A percentile compares a stretch with the other conserved stretches of the same genome.
Conservation (phyloP, 768 basidiomycete species). For the Amanita polypyramis region DNA sequence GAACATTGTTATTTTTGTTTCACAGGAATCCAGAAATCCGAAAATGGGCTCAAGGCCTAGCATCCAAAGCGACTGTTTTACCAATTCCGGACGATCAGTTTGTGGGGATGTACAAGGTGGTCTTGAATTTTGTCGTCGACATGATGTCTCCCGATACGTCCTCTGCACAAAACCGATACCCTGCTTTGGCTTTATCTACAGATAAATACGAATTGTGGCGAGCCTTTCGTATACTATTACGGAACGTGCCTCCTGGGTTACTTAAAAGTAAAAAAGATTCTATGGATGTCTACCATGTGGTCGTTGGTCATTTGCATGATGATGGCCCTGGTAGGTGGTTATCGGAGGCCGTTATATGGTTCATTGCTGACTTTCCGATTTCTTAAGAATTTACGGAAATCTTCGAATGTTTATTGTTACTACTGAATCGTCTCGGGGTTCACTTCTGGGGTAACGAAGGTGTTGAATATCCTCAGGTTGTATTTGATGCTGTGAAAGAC, state of each 20-base stretch:
- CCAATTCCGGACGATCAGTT: constrained; percentile 44
- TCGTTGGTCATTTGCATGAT: constrained; percentile 53
- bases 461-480: constrained; percentile 62
- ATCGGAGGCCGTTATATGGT: constrained; percentile 9
- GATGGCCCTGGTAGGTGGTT: constrained; percentile 40
- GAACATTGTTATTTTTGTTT: constrained; percentile 48
- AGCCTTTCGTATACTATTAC: constrained; percentile 31
- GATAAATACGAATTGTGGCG: constrained; percentile 45
- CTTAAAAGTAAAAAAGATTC: constrained; percentile 22
- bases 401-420: constrained; percentile 45
- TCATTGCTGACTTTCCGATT: constrained; percentile 1
- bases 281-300: constrained; percentile 38
- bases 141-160: constrained; percentile 15
- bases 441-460: constrained; percentile 64
- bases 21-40: constrained; percentile 39
- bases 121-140: constrained; percentile 29
- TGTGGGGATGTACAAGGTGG: constrained; percentile 32
- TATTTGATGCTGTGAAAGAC: constrained; percentile 78
- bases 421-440: constrained; percentile 45
- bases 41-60: constrained; percentile 47
- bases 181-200: constrained; percentile 20
- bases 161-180: neutral
- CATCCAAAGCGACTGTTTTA: constrained; percentile 22
- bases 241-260: constrained; percentile 39
- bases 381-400: constrained; percentile 48